Evolutionary conservation across 345 rosid genomes (phyloP).

Genomic region (Citrus sp.): DNA sequence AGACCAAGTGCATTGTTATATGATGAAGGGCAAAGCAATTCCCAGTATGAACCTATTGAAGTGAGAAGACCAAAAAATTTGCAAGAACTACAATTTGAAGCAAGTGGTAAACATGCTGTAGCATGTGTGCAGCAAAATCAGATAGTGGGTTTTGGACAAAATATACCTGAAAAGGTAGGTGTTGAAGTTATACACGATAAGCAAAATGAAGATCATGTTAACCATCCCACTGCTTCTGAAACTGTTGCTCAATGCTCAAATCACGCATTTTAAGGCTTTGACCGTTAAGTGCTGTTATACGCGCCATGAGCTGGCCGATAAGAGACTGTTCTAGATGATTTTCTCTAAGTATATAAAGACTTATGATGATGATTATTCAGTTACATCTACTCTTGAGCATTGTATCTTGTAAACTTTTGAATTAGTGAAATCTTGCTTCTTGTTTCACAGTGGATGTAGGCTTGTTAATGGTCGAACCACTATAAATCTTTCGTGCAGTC

Average conservation of each 20-base stretch:
- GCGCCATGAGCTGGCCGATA: too few relatives aligned
- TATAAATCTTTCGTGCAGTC: too few relatives aligned
- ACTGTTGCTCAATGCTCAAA: not conserved
- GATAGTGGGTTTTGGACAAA: not conserved
- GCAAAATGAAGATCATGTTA: not conserved
- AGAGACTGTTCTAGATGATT: too few relatives aligned
- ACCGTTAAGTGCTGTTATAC: too few relatives aligned
- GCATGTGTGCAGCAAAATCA: not conserved
- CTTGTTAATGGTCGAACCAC: too few relatives aligned
- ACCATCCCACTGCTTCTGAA: conserved; percentile 6
- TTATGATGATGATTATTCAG: too few relatives aligned
- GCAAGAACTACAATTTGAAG: not conserved
- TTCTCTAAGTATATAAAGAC: too few relatives aligned
- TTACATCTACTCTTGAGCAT: too few relatives aligned
- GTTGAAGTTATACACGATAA: not conserved
- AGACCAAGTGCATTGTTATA: not conserved
- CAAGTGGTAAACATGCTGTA: not conserved
- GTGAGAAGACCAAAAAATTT: not conserved
- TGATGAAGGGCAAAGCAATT: not conserved
- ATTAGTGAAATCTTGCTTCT: too few relatives aligned
- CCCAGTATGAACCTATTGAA: not conserved
- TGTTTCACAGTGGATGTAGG: too few relatives aligned
- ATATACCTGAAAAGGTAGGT: not conserved
- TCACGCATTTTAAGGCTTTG: not conserved
- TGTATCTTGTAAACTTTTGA: too few relatives aligned